Conservation (phyloP, 2,329 filamentous ascomycete genomes). For the Aspergillus sp. region DNA sequence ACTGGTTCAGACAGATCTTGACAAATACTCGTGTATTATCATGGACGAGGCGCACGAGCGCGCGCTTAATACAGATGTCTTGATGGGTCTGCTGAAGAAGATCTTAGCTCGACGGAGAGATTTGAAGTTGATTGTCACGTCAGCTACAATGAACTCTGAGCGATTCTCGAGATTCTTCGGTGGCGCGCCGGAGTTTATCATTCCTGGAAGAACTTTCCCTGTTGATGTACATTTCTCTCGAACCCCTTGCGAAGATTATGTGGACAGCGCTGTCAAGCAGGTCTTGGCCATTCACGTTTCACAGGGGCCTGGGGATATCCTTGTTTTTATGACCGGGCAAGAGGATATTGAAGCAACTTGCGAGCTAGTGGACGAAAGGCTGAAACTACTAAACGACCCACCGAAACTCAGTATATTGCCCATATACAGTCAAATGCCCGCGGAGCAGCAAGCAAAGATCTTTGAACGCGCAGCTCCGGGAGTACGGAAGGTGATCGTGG, state of each 20-base stretch:
- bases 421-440: conserved; percentile 99
- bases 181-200: conserved; percentile 93
- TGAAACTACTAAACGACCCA: conserved; percentile 89
- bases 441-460: conserved; percentile 95
- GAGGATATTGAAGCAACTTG: conserved; percentile 98
- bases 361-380: conserved; percentile 83
- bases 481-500: conserved; percentile 95
- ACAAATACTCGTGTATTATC: conserved; percentile 97
- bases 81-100: conserved; percentile 98
- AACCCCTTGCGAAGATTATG: conserved; percentile 95
- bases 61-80: conserved; percentile 92
- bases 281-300: conserved; percentile 95
- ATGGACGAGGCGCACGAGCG: conserved; percentile 99
- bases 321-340: conserved; percentile 99
- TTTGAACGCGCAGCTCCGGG: conserved; percentile 90
- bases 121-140: conserved; percentile 95
- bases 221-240: conserved; percentile 96
- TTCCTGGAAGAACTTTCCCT: conserved; percentile 93
- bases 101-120: conserved; percentile 87
- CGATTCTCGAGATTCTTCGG: conserved; percentile 96
- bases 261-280: conserved; percentile 95
- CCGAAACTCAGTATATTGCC: conserved; percentile 93
- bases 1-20: conserved; percentile 86
- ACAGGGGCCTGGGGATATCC: conserved; percentile 87
- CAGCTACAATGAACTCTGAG: conserved; percentile 97